Evolutionary conservation across 2,329 filamentous ascomycete genomes (phyloP), one percentile per base, ranked within the genome.

Genomic region (Endoconidiophora polonica): DNA sequence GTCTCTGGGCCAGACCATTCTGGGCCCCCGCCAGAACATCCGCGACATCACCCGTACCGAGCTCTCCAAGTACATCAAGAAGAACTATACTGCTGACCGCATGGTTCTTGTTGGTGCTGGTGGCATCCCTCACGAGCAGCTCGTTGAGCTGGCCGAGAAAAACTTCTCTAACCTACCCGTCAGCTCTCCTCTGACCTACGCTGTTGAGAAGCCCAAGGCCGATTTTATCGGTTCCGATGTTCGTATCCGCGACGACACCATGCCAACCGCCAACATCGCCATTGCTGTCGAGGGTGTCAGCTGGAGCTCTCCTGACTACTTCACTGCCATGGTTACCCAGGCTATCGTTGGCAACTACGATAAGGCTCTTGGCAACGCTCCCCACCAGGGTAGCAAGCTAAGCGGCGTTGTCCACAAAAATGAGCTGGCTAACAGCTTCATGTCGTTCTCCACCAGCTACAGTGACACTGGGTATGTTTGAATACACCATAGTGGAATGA

Each of bases 301-400:
- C 82, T 98, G 91, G 91, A 94, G 86, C 72, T 90, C 94, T 59
- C 85, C 93, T 56, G 90, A 96, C 71, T 98, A 98, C 78, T 98
- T 95, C 74, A 95, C 91, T 60, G 93, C 85, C 55, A 77, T 98
- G 52, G 90, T 98, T 58, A 86, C 91, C 53, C 91, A 98, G 75
- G 91, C 91, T 61, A 96, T 98, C 60, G 88, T 98, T 58, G 91
- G 91, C 65, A 98, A 98, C 81, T 98, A 94, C 81, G 91, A 98
- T 73, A 91, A 91, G 71, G 85, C 91, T 59, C 90, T 96, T 80
- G 91, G 93, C 64, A 94, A 91, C 69, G 91, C 91, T 54, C 83
- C 88, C 57, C 91, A 95, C 74, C 83, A 95, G 64, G 91, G 93
- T 61, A 94, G 87, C 84, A 95, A 93, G 77, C 86, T 98, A 61